Evolutionary conservation across 129 eudicot genomes (phyloP), one percentile per base, ranked within the genome.

Genomic region (Pseudognaphalium luteoalbum): DNA sequence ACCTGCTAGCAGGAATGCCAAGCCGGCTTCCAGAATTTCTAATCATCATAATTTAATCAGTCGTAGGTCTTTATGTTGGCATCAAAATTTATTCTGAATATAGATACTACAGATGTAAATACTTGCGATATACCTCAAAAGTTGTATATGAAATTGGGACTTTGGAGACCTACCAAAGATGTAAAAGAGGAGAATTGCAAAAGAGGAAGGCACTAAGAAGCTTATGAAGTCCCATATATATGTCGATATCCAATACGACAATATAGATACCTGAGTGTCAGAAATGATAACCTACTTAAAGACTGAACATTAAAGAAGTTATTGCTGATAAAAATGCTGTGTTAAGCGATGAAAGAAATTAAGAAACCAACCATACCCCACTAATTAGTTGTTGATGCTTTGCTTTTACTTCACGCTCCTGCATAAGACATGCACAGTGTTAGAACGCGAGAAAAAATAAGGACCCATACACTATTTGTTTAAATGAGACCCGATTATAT

Each of bases 351-450:
- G 22, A 30, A 44, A 52, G 74, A 50, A 54, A 50, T 56, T 39
- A 72, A 28, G 71, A 78, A 82, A 77, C 69, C 14, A 73, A 56
- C 7, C 81, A 82, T 87, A 93, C 99, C 86, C 99, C 99, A 85
- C 99, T 94, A 75, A 94, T 88, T 71, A 94, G 82, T 68, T 94
- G 99, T 76, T 94, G 99, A 84, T 94, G 99, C 87, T 94, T 94
- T 39, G 97, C 99, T 85, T 91, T 94, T 74, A 91, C 96, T 89
- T 94, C 99, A 77, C 91, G 91, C 79, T 94, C 99, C 98, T 93
- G 84, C 83, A 88, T 34, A 72, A 75, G 60, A 65, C 70, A 59
- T 75, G 67, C 42, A 66, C 41, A 3, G 19, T 14, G 56, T 74
- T 66, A 41, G 22, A 76, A 33, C 37, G 63, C 11, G 33, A 60